Conservation (phyloP, 1,284 basidiomycete species). For the Vanrija sp. region DNA sequence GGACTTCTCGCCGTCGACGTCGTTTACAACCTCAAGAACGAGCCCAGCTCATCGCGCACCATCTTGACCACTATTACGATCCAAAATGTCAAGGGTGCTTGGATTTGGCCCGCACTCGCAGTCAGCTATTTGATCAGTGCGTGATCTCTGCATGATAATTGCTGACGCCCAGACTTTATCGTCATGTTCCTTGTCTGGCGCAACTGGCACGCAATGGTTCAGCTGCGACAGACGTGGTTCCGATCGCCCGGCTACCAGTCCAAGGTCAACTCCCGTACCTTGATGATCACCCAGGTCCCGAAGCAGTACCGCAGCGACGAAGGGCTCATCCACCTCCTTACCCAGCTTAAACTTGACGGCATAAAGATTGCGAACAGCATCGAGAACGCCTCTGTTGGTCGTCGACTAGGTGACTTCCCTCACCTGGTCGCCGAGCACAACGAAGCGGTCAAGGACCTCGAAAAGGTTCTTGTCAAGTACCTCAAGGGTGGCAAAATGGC, state of each 20-base stretch:
- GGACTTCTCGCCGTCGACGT: slow-evolving; percentile 63
- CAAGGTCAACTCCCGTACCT: slow-evolving; percentile 47
- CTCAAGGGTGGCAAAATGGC: slow-evolving; percentile 71
- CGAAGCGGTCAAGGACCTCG: slow-evolving; percentile 75
- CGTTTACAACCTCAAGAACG: slow-evolving; percentile 64
- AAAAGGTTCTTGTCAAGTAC: slow-evolving; percentile 76
- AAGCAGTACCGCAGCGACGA: slow-evolving; percentile 72
- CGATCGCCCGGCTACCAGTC: slow-evolving; percentile 45
- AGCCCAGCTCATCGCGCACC: slow-evolving; percentile 54
- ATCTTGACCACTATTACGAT: slow-evolving; percentile 62
- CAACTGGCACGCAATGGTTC: slow-evolving; percentile 70
- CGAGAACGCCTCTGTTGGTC: slow-evolving; percentile 38
- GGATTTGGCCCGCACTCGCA: slow-evolving; percentile 71
- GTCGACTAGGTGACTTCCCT: slow-evolving; percentile 48
- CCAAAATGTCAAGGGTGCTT: slow-evolving; percentile 62
- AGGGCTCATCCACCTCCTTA: slow-evolving; percentile 67
- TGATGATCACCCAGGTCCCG: slow-evolving; percentile 62
- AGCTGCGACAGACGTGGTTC: slow-evolving; percentile 47
- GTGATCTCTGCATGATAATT: slow-evolving; percentile 54
- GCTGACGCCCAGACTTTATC: slow-evolving; percentile 25
- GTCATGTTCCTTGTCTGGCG: slow-evolving; percentile 55
- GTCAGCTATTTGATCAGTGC: slow-evolving; percentile 67
- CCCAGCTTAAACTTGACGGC: slow-evolving; percentile 57
- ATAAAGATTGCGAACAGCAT: slow-evolving; percentile 49
- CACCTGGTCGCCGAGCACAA: slow-evolving; percentile 66